phyloP scores from a whole-genome alignment of 2,329 filamentous ascomycete species.

The Boeremia exigua region DNA sequence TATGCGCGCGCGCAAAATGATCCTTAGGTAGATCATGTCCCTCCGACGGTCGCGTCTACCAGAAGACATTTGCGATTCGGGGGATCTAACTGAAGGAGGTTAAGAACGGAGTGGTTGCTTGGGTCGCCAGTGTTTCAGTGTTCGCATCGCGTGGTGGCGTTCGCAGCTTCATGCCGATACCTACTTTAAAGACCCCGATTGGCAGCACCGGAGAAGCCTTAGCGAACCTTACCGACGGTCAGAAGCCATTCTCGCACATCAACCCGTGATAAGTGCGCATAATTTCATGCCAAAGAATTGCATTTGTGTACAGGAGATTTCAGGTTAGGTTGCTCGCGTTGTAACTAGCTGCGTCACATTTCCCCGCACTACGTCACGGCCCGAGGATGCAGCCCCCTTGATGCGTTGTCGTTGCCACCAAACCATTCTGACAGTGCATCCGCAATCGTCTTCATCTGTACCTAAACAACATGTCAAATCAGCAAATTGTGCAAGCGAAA shows the following conservation, averaged over 20 bases:
- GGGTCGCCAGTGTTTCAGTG: conserved; percentile 7
- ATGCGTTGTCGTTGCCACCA: background rate
- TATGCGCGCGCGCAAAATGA: background rate
- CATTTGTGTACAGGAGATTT: background rate
- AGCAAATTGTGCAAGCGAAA: conserved; percentile 34
- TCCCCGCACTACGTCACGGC: conserved; percentile 30
- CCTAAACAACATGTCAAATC: conserved; percentile 24
- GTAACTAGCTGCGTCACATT: background rate
- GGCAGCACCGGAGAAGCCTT: too few relatives aligned
- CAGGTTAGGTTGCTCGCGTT: background rate
- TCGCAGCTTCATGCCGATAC: background rate
- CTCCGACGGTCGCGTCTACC: background rate
- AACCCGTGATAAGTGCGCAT: background rate
- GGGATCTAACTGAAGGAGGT: background rate
- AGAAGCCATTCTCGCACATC: too few relatives aligned
- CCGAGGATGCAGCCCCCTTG: conserved; percentile 11
- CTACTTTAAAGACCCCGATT: too few relatives aligned
- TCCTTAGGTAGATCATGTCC: conserved; percentile 3
- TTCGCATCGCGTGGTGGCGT: conserved; percentile 9
- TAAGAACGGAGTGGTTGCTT: background rate
- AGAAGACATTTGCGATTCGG: background rate
- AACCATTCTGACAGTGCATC: background rate
- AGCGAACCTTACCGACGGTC: too few relatives aligned
- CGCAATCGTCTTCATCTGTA: background rate
- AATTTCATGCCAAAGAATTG: background rate